Evolutionary conservation across 148 eudicot genomes (phyloP).

Genomic region (Simmondsia chinensis): DNA sequence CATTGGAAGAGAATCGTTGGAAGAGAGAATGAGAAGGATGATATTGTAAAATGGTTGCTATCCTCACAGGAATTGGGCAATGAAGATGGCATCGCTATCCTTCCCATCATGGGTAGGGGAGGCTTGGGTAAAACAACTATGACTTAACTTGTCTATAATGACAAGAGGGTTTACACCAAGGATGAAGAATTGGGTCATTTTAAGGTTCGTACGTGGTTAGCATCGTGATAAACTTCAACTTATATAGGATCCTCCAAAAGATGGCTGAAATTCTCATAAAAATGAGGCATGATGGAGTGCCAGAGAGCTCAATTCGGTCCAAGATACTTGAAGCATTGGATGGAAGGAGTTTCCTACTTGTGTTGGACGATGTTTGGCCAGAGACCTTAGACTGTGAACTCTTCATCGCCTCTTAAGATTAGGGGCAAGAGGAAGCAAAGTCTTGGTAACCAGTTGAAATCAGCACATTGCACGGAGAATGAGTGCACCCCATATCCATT

Average conservation of each 20-base stretch:
- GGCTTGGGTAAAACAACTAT: constrained; percentile 31
- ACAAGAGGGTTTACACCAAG: constrained; percentile 6
- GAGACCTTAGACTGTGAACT: constrained; percentile 12
- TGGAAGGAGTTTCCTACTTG: constrained; percentile 12
- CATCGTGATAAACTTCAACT: constrained; percentile 11
- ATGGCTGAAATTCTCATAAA: constrained; percentile 18
- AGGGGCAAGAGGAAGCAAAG: constrained; percentile 17
- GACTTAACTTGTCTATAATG: constrained; percentile 16
- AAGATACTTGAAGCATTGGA: constrained; percentile 10
- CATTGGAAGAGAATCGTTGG: too few species aligned
- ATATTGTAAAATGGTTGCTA: constrained; percentile 7
- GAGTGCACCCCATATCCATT: constrained; percentile 2
- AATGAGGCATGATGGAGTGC: constrained; percentile 15
- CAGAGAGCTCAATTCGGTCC: constrained; percentile 4
- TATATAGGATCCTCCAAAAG: constrained; percentile 13
- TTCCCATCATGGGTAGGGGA: constrained; percentile 24
- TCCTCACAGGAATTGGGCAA: not conserved
- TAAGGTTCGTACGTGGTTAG: constrained; percentile 16
- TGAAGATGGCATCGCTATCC: constrained; percentile 4
- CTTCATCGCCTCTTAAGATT: constrained; percentile 6
- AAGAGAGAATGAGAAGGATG: constrained; percentile 13
- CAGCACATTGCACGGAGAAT: not conserved
- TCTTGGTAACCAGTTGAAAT: constrained; percentile 17
- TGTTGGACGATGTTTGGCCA: constrained; percentile 24
- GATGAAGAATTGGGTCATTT: constrained; percentile 4